phyloP scores from a whole-genome alignment of 331 rosid species.

The Arachis monticola region DNA sequence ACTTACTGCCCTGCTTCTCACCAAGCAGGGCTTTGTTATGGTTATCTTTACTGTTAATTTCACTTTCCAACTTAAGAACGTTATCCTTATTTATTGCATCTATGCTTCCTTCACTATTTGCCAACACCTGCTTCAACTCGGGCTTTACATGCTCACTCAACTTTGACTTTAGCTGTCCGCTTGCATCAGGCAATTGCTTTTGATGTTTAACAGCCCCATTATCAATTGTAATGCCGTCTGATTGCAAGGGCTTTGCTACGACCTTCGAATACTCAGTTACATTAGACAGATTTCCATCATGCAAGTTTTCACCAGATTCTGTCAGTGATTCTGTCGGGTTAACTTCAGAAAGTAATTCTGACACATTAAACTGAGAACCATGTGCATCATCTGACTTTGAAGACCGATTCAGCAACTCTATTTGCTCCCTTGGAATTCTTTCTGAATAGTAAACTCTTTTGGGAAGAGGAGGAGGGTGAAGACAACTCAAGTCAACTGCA shows the following conservation, averaged over 20 bases:
- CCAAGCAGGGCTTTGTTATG: slow-evolving; percentile 39
- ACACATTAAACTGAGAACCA: slow-evolving; percentile 55
- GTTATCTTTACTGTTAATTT: slow-evolving; percentile 21
- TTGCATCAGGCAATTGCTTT: slow-evolving; percentile 50
- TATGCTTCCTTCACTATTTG: slow-evolving; percentile 43
- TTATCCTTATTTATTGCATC: slow-evolving; percentile 50
- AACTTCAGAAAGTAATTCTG: slow-evolving; percentile 60
- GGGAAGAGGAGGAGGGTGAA: slow-evolving; percentile 66
- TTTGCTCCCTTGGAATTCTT: slow-evolving; percentile 85
- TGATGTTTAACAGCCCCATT: slow-evolving; percentile 55
- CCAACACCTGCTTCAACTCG: slow-evolving; percentile 46
- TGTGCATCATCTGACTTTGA: slow-evolving; percentile 80
- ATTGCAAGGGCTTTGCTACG: slow-evolving; percentile 36
- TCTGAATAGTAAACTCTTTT: slow-evolving; percentile 77
- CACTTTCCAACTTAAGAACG: slow-evolving; percentile 43
- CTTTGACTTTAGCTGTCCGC: slow-evolving; percentile 48
- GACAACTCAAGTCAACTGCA: slow-evolving; percentile 58
- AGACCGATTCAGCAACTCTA: slow-evolving; percentile 68
- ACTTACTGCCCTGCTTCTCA: slow-evolving; percentile 42
- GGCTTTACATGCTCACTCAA: slow-evolving; percentile 49
- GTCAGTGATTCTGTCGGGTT: slow-evolving; percentile 43
- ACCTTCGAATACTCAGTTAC: slow-evolving; percentile 44
- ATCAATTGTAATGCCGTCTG: slow-evolving; percentile 44
- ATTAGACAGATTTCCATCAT: slow-evolving; percentile 45
- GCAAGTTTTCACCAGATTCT: slow-evolving; percentile 55